Conservation (phyloP, 352 stramenopile genomes). For the Saprolegnia diclina region DNA sequence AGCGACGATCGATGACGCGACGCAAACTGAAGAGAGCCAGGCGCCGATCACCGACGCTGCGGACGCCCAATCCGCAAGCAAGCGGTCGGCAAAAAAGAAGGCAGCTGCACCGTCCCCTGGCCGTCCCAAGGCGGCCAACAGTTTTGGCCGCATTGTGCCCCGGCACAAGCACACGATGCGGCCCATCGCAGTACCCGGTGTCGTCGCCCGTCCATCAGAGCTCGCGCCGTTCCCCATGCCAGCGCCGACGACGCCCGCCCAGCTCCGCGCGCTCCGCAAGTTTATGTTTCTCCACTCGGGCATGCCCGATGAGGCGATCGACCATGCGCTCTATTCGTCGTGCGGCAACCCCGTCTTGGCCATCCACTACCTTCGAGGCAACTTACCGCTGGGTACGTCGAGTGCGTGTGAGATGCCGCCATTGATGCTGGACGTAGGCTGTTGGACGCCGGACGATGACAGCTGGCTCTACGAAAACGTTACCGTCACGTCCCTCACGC, state of each 20-base stretch:
- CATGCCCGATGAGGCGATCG: neutral
- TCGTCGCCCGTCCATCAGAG: neutral
- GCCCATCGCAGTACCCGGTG: no score
- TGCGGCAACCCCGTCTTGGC: slow-evolving; percentile 21
- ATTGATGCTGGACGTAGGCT: slow-evolving; percentile 19
- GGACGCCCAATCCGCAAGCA: no score
- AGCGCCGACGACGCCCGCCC: neutral
- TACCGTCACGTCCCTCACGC: neutral
- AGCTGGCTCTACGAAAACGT: slow-evolving; percentile 14
- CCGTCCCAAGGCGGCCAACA: no score
- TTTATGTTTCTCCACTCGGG: slow-evolving; percentile 17
- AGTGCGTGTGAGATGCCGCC: no score
- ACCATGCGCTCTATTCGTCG: slow-evolving; percentile 15
- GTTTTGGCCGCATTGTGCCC: no score
- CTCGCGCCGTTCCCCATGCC: neutral
- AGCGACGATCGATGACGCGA: no score
- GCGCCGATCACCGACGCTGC: no score
- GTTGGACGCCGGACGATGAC: slow-evolving; percentile 22
- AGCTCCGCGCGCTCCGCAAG: neutral
- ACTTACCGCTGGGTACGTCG: slow-evolving; percentile 6
- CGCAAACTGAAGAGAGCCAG: no score
- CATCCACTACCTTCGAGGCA: slow-evolving; percentile 6
- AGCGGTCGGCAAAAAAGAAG: no score
- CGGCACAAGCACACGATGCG: no score
- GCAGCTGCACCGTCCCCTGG: no score